Conservation (phyloP, 2,329 filamentous ascomycete genomes). For the Clonostachys rhizophaga region DNA sequence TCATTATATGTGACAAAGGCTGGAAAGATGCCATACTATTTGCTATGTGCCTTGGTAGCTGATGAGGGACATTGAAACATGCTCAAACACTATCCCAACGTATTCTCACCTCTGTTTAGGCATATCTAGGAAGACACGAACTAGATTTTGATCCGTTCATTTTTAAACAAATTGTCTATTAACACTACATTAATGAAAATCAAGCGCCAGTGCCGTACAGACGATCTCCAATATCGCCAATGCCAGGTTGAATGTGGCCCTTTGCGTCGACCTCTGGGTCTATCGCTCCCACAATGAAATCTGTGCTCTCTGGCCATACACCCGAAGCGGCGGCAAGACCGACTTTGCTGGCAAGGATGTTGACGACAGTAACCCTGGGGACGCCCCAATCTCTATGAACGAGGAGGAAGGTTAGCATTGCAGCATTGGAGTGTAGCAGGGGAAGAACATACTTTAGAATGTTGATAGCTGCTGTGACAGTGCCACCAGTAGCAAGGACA, state of each 20-base stretch:
- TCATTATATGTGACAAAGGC: too few species aligned
- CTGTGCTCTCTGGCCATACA: slow-evolving; percentile 37
- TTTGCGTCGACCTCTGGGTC: slow-evolving; percentile 41
- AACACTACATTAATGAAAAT: not conserved
- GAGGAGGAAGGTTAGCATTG: too few species aligned
- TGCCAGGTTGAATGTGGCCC: slow-evolving; percentile 45
- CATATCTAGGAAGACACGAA: too few species aligned
- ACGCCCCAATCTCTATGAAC: slow-evolving; percentile 56
- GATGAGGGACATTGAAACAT: too few species aligned
- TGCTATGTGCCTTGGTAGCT: too few species aligned
- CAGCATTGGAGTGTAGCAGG: too few species aligned
- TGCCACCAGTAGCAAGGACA: slow-evolving; percentile 65
- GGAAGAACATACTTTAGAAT: slow-evolving; percentile 30
- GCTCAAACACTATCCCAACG: too few species aligned
- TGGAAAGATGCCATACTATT: too few species aligned
- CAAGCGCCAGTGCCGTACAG: slow-evolving; percentile 34
- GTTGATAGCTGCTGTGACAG: slow-evolving; percentile 60
- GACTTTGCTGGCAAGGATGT: slow-evolving; percentile 47
- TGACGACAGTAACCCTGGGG: slow-evolving; percentile 51
- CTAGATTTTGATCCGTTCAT: too few species aligned
- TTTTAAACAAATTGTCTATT: too few species aligned
- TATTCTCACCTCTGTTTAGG: too few species aligned
- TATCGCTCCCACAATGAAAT: slow-evolving; percentile 27
- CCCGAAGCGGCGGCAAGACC: slow-evolving; percentile 50
- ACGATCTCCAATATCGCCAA: slow-evolving; percentile 44